phyloP scores from a whole-genome alignment of 176 grass and related monocot genomes.

The Carex parvula region DNA sequence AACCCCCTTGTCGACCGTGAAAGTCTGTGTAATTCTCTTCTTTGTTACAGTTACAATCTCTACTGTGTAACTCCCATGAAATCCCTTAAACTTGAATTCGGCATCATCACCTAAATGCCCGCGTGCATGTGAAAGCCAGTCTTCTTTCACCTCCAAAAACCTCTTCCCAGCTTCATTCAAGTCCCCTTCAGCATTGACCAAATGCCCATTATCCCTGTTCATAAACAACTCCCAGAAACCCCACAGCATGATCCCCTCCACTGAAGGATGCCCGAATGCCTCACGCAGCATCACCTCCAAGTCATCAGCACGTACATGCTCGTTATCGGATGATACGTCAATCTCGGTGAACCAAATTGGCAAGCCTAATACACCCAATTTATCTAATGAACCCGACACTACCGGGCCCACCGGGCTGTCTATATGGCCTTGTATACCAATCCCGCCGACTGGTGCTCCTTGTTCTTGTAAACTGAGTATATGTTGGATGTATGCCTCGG shows the following conservation, averaged over 20 bases:
- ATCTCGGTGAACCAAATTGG: slow-evolving; percentile 95
- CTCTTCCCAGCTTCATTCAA: slow-evolving; percentile 62
- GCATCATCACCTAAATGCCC: slow-evolving; percentile 43
- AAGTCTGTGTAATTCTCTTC: slow-evolving; percentile 49
- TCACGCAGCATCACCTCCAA: slow-evolving; percentile 81
- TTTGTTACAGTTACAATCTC: slow-evolving; percentile 41
- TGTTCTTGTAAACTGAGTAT: slow-evolving; percentile 67
- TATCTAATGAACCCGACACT: slow-evolving; percentile 43
- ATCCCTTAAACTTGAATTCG: slow-evolving; percentile 69
- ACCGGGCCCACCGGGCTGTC: slow-evolving; percentile 51
- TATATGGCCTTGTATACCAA: slow-evolving; percentile 71
- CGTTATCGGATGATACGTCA: slow-evolving; percentile 69
- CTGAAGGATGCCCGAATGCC: slow-evolving; percentile 74
- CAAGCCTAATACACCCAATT: slow-evolving; percentile 53
- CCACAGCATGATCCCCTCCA: slow-evolving; percentile 85
- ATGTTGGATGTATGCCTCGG: slow-evolving; percentile 66
- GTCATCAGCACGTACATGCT: slow-evolving; percentile 78
- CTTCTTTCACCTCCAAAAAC: slow-evolving; percentile 51
- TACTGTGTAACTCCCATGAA: slow-evolving; percentile 56
- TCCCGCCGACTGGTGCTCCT: slow-evolving; percentile 54
- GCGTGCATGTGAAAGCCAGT: slow-evolving; percentile 59
- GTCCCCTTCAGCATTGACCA: slow-evolving; percentile 68
- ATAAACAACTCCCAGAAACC: slow-evolving; percentile 96
- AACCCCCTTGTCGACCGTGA: slow-evolving; percentile 67
- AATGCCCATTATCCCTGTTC: slow-evolving; percentile 46